Base-by-base conservation (phyloP, 192 early-diverging fungal species). In the Thamnidium elegans region DNA sequence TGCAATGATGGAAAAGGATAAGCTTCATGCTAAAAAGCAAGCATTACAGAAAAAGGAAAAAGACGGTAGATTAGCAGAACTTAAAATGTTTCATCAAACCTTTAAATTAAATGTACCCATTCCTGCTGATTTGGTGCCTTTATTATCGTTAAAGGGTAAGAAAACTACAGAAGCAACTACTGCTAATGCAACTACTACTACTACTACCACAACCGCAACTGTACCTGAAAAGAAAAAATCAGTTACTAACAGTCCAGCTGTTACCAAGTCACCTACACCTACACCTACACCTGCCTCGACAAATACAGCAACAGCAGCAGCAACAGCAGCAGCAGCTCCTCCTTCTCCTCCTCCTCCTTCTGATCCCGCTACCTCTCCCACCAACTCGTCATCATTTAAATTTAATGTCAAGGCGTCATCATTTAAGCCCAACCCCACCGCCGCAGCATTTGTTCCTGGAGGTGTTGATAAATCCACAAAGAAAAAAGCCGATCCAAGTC, bases 91-190 rank as follows among this genome's bases (percentile, higher is more conserved):
- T 69, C 88, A 90, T 62, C 75, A 84, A 68, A 82, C 74, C 3
- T 90, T 96, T 62, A 90, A 91, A 77, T 80, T 96, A 17, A 87
- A 87, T 60, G 83, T 84, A 10, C 91, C 94, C 7, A 86, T 93
- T 63, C 94, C 94, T 0, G 78, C 84, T 23, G 94, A 96, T 68
- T 73, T 95, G 30, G 81, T 86, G 20, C 87, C 90, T 50, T 89
- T 95, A 32, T 68, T 94, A 48, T 76, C 86, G 1, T 26, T 26
- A 87, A 76, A 58, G 83, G 75, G 55, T 75, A 83, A 65, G 72
- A 77, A 62, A 39, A 51, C 21, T 4, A 50, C 26, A 4, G 58
- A 10, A 30, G 34, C 56, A 20, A 48, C 50, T 15, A n/a, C 36
- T 19, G 21, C 34, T 48, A 21, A 30, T 55, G 15, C 9, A 1